Evolutionary conservation across 352 stramenopile species (phyloP).

Genomic region (Pythium biforme): DNA sequence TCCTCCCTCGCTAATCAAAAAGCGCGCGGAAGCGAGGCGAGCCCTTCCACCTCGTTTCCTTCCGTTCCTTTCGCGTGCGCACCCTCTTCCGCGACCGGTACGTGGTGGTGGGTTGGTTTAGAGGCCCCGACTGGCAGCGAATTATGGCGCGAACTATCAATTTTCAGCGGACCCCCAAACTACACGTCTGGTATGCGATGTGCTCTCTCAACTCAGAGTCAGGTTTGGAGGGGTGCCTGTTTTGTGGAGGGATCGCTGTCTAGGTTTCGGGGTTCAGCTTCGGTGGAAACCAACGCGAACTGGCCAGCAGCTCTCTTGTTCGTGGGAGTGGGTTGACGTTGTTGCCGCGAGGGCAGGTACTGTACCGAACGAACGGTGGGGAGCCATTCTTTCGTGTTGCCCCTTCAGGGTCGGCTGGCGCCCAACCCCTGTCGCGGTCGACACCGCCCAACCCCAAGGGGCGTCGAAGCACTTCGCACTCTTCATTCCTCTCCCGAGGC

Average conservation of each 20-base stretch:
- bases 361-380: background rate
- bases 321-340: conserved; percentile 6
- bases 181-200: conserved; percentile 17
- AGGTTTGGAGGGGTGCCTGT: conserved; percentile 4
- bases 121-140: background rate
- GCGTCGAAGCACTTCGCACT: background rate
- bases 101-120: conserved; percentile 1
- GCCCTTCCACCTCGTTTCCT: conserved; percentile 13
- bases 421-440: background rate
- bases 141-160: conserved; percentile 29
- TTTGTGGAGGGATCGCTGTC: conserved; percentile 5
- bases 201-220: conserved; percentile 14
- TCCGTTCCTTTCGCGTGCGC: conserved; percentile 28
- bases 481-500: conserved; percentile 1
- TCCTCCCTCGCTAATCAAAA: conserved; percentile 6
- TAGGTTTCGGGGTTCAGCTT: conserved; percentile 17
- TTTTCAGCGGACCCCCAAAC: conserved; percentile 9
- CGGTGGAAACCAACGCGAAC: conserved; percentile 9
- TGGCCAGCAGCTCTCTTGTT: conserved; percentile 24
- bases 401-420: conserved; percentile 10
- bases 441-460: conserved; percentile 9
- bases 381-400: conserved; percentile 24
- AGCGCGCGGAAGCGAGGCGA: conserved; percentile 7
- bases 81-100: conserved; percentile 25
- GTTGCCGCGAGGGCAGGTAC: conserved; percentile 7